Percentiles rank a stretch among this genome's conserved stretches.
Conservation (phyloP, 2,329 filamentous ascomycete genomes). For the Penicillium brevicompactum region DNA sequence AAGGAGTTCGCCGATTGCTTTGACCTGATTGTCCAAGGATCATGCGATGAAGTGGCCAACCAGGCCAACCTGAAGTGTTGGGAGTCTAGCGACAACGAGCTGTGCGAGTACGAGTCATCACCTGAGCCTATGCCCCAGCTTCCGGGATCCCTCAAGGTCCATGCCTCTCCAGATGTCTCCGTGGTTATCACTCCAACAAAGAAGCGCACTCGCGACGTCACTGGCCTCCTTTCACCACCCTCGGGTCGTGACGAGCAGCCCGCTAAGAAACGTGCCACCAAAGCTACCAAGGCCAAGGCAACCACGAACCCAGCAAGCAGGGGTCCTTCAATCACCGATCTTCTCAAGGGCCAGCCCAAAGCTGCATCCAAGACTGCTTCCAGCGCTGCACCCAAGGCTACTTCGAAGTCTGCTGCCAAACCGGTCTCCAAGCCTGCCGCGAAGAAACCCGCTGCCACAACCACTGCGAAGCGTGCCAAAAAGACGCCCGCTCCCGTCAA, state of each 20-base stretch:
- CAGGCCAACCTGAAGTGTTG: constrained; percentile 65
- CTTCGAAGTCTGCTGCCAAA: neutral
- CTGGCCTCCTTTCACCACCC: constrained; percentile 45
- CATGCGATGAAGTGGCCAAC: constrained; percentile 83
- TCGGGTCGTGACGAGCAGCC: constrained; percentile 43
- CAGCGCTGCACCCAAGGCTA: neutral
- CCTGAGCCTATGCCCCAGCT: constrained; percentile 20
- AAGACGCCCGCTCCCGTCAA: constrained; percentile 17
- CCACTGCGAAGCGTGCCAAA: constrained; percentile 14
- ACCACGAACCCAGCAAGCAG: constrained; percentile 32
- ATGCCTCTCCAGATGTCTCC: constrained; percentile 19
- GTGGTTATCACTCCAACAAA: constrained; percentile 48
- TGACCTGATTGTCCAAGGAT: constrained; percentile 85
- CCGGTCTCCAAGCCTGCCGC: constrained; percentile 18
- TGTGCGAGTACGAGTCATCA: constrained; percentile 36
- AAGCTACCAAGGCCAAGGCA: constrained; percentile 6
- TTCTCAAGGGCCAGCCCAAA: constrained; percentile 28
- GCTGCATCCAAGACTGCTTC: constrained; percentile 14
- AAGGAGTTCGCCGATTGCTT: constrained; percentile 89
- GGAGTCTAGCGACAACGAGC: constrained; percentile 48
- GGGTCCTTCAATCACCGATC: constrained; percentile 29
- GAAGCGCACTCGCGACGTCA: constrained; percentile 30
- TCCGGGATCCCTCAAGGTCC: constrained; percentile 34
- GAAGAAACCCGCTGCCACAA: constrained; percentile 21
- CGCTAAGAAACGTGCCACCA: constrained; percentile 22